Base-by-base conservation (phyloP, 2,329 filamentous ascomycete species). In the Ascochyta pisi region DNA sequence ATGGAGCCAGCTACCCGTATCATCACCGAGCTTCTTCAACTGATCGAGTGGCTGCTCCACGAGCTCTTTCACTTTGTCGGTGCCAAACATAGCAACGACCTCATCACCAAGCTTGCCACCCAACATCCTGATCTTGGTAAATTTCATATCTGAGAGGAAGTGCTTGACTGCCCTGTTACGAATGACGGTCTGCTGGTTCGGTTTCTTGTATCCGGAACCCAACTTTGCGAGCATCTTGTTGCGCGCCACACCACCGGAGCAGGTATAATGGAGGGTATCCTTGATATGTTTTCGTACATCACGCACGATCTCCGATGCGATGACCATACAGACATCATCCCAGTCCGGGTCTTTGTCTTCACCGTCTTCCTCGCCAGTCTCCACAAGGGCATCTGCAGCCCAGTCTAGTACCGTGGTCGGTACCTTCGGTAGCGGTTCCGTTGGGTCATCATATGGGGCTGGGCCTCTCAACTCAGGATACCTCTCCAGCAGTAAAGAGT, bases 171-270 rank as follows among this genome's bases (percentile, higher is more conserved):
- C 94, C 42, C 92, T 86, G 71, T 91, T 94, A 23, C 95, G 89
- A 44, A 99, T 87, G n/a, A 98, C 86, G 0, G 94, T 98, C 77
- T 99, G 95, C 64, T 89, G 86, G 70, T 97, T 95, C 31, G 95
- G 95, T 75, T 99, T 99, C 78, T 92, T 93, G 78, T 93, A 87
- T 6, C 86, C 92, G 23, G 92, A 96, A 27, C 94, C 95, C 53
- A 99, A 80, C 78, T 99, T 99, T 59, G 93, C 92, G 57, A 99
- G 82, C 85, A 97, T 92, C 78, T 98, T 99, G 80, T 97, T 99
- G 62, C 85, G 85, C 27, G 92, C 90, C 61, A 99, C 82, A 6
- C 95, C 95, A 0, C 87, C 94, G 6, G 94, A 96, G 76, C 93
- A 97, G 4, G 94, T 98, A 73, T 97, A 99, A 50, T 87, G 85